Evolutionary conservation across 2,329 filamentous ascomycete genomes (phyloP).

Genomic region (Neopestalotiopsis sp.): DNA sequence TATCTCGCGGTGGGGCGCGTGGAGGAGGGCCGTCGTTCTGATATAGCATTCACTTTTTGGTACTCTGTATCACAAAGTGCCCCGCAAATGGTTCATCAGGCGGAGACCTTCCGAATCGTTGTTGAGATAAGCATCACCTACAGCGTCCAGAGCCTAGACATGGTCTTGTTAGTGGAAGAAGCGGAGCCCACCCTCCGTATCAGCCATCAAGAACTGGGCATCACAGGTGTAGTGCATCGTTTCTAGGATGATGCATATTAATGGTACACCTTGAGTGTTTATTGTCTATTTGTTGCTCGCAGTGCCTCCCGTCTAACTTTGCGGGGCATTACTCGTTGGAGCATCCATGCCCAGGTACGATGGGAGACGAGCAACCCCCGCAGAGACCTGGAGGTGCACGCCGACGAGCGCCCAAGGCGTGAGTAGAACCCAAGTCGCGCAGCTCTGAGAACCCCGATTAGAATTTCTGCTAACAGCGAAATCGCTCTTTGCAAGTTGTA

Average conservation of each 20-base stretch:
- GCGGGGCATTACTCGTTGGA: not conserved
- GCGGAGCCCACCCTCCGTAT: not conserved
- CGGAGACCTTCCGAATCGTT: not conserved
- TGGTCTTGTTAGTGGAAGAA: not conserved
- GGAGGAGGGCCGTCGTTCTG: too few species aligned
- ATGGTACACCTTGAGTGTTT: too few species aligned
- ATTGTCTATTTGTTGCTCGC: not conserved
- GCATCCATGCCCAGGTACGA: not conserved
- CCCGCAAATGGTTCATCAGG: not conserved
- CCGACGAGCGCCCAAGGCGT: not conserved
- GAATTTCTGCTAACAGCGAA: not conserved
- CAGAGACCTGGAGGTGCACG: not conserved
- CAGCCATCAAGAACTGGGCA: not conserved
- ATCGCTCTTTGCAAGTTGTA: not conserved
- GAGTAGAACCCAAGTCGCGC: not conserved
- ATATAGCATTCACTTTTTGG: too few species aligned
- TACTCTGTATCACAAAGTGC: too few species aligned
- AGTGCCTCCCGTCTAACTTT: not conserved
- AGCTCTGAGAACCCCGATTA: not conserved
- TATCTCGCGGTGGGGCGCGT: too few species aligned
- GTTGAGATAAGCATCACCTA: not conserved
- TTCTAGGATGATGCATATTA: too few species aligned
- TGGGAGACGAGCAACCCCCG: not conserved
- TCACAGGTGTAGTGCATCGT: too few species aligned
- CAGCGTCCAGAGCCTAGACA: not conserved